Evolutionary conservation across 257 asterid species (phyloP), one percentile per base, ranked within the genome.

Genomic region (Misopates orontium): DNA sequence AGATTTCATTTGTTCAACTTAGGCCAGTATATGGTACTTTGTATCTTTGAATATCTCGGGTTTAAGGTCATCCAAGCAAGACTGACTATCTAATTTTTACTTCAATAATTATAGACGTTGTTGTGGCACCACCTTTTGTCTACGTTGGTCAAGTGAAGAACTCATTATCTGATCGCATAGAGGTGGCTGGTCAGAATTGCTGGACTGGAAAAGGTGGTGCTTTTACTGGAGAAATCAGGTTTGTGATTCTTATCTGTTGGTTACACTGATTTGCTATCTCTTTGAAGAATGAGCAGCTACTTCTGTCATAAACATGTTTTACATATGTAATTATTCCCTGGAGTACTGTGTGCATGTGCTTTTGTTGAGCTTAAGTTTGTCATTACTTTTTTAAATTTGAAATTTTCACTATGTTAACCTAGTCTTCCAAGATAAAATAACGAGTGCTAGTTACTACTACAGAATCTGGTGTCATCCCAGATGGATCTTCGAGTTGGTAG

Each of bases 201-300:
- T 94, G 99, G 99, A 85, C 76, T 39, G 96, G 98, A 21, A 94
- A 94, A 80, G 99, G 98, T 73, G 99, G 99, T 61, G 99, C 98
- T 67, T 94, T 94, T 77, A 94, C 96, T 18, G 99, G 99, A 75
- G 99, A 94, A 72, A 94, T 94, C 95, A 94, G 98, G 99, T 83
- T 83, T 59, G 67, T 64, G 42, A 31, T 58, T 47, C 60, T 51
- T 16, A 22, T 13, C 44, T 56, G 9, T 36, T 16, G 52, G 12
- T 50, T 17, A 23, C 13, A 10, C 60, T n/a, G n/a, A n/a, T 23
- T 11, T 60, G 40, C 50, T 50, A 62, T 25, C 44, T 64, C 20
- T 31, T 47, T 60, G 53, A 65, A 51, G 49, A 76, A 23, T n/a
- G 51, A 65, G 68, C 8, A 23, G 45, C n/a, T n/a, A n/a, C n/a